These are phyloP conservation scores for Pleurotus cornucopiae DNA, from an alignment of 768 basidiomycete species.

Conservation along the genomic window DNA sequence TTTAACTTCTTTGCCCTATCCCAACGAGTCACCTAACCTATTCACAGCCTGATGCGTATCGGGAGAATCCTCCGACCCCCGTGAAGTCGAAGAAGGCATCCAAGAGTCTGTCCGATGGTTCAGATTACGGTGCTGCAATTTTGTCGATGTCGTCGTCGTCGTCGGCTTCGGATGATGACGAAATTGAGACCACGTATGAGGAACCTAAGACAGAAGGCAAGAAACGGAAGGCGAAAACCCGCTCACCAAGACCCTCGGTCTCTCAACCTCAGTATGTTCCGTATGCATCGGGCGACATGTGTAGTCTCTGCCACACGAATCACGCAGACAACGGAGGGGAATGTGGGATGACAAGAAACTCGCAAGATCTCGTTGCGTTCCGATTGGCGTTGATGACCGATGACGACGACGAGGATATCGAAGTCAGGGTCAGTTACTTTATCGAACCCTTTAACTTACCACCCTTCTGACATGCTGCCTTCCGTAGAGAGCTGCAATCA, in stretches of 20 bases:
- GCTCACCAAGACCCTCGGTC: background rate
- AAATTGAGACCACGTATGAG: conserved; percentile 1
- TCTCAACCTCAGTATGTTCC: background rate
- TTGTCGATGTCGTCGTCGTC: background rate
- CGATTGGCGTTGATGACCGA: conserved; percentile 62
- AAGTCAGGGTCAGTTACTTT: too few species aligned
- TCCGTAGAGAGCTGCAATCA: conserved; percentile 57
- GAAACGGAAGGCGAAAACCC: conserved; percentile 17
- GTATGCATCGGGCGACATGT: conserved; percentile 25
- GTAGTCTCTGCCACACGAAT: conserved; percentile 57
- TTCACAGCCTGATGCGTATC: conserved; percentile 3
- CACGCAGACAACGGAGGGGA: conserved; percentile 43
- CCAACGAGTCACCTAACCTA: background rate
- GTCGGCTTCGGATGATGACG: background rate
- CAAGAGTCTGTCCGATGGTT: conserved; percentile 5
- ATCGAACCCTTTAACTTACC: too few species aligned
- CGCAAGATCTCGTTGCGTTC: conserved; percentile 66
- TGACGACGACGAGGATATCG: conserved; percentile 23
- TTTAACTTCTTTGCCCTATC: background rate
- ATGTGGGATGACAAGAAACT: conserved; percentile 64
- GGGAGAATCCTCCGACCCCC: conserved; percentile 4
- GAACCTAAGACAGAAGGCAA: conserved; percentile 13
- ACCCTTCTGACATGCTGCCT: conserved; percentile 4
- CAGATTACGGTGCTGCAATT: background rate
- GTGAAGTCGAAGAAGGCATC: conserved; percentile 3